These are phyloP conservation scores for Ananas comosus DNA, from an alignment of 176 grass and related monocot species.

Conservation along the genomic window DNA sequence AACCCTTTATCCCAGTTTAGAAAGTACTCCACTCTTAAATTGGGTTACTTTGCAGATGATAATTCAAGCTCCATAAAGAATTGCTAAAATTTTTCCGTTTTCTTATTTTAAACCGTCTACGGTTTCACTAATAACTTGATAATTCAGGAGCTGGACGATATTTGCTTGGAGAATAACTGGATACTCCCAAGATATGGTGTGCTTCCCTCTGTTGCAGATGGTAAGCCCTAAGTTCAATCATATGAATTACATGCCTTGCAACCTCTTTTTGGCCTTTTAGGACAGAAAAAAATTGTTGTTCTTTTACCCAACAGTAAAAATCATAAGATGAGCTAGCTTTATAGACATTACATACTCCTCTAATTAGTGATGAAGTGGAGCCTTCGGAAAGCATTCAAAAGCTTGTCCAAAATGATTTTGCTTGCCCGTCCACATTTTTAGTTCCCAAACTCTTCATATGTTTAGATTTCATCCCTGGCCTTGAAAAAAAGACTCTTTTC, in stretches of 20 bases:
- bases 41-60: neutral
- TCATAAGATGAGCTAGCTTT: no score
- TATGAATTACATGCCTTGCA: neutral
- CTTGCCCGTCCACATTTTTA: no score
- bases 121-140: neutral
- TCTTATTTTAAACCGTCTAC: neutral
- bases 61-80: neutral
- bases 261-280: no score
- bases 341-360: no score
- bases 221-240: slow-evolving; percentile 18
- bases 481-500: no score
- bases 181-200: slow-evolving; percentile 41
- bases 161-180: slow-evolving; percentile 35
- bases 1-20: neutral
- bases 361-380: no score
- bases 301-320: no score
- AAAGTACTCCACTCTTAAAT: neutral
- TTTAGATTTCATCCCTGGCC: no score
- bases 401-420: no score
- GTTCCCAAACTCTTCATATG: no score
- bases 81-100: neutral
- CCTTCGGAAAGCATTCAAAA: no score
- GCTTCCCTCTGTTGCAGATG: slow-evolving; percentile 26
- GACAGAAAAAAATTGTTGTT: no score
- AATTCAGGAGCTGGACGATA: slow-evolving; percentile 37